These are phyloP conservation scores for Draba incana DNA, from an alignment of 345 rosid species.

Conservation along the genomic window DNA sequence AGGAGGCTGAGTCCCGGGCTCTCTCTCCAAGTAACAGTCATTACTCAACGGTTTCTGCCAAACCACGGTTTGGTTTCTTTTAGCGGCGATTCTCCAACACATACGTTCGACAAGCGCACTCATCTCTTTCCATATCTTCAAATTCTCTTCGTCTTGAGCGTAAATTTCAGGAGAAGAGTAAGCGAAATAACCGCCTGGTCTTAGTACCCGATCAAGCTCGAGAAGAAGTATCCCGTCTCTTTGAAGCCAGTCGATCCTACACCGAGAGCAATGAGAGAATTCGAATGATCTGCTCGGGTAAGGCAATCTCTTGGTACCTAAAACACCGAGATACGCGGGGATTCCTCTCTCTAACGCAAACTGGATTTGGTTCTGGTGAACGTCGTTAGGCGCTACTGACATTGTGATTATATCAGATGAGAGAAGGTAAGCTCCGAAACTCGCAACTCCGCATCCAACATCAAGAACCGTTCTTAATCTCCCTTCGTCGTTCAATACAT, in stretches of 20 bases:
- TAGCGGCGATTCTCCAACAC: conserved; percentile 96
- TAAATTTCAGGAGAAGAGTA: conserved; percentile 99
- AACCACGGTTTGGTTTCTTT: conserved; percentile 92
- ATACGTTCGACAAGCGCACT: conserved; percentile 86
- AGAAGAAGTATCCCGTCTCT: conserved; percentile 98
- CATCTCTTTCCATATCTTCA: conserved; percentile 93
- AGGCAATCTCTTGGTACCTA: conserved; percentile 95
- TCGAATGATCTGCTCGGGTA: conserved; percentile 99
- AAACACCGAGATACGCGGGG: conserved; percentile 97
- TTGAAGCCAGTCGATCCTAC: conserved; percentile 99
- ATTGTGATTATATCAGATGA: conserved; percentile 82
- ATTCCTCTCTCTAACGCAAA: conserved; percentile 98
- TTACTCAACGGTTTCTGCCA: conserved; percentile 95
- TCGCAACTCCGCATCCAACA: conserved; percentile 99
- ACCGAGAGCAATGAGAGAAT: conserved; percentile 95
- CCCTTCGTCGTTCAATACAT: conserved; percentile 76
- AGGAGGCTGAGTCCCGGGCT: conserved; percentile 86
- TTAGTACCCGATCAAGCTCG: conserved; percentile 91
- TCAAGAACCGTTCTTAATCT: conserved; percentile 86
- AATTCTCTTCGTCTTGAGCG: conserved; percentile 96
- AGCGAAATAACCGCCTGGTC: conserved; percentile 98
- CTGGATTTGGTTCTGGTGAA: conserved; percentile 99
- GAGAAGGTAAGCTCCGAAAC: conserved; percentile 95
- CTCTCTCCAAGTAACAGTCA: conserved; percentile 85
- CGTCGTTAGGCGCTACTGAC: conserved; percentile 98